Conservation (phyloP, 1,284 basidiomycete genomes). For the Microbotryum scabiosae region DNA sequence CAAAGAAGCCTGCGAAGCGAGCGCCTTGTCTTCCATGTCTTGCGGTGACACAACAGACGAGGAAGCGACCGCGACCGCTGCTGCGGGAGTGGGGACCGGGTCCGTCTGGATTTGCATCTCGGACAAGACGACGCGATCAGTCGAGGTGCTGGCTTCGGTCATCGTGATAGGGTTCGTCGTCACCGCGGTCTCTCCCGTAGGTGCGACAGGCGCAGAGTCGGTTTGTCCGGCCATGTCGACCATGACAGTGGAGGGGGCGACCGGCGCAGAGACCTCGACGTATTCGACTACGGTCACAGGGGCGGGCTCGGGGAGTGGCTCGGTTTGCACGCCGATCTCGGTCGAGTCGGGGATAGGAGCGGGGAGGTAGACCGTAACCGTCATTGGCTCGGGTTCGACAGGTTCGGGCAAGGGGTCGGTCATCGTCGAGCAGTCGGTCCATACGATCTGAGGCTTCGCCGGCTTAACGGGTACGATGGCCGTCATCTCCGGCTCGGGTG, state of each 20-base stretch:
- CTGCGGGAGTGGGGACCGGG: background rate
- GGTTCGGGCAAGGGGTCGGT: constrained; percentile 47
- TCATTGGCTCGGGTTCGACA: constrained; percentile 35
- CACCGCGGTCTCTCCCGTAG: background rate
- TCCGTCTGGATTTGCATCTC: constrained; percentile 6
- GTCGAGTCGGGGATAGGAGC: background rate
- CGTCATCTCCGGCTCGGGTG: constrained; percentile 3
- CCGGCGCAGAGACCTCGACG: constrained; percentile 9
- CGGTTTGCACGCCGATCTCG: constrained; percentile 28
- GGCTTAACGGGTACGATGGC: background rate
- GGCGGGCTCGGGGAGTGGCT: background rate
- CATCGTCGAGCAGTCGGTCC: constrained; percentile 22
- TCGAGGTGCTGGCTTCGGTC: background rate
- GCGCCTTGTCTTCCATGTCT: constrained; percentile 26
- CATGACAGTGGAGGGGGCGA: constrained; percentile 1
- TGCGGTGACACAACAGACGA: background rate
- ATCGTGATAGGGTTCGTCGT: background rate
- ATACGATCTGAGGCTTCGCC: constrained; percentile 15
- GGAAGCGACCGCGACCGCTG: background rate
- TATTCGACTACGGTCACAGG: constrained; percentile 38
- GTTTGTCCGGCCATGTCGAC: constrained; percentile 9
- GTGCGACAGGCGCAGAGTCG: background rate
- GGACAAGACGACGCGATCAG: background rate
- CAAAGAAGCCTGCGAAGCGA: constrained; percentile 15
- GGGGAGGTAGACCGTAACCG: constrained; percentile 38